Evolutionary conservation across 2,329 filamentous ascomycete genomes (phyloP).

Genomic region (Aspergillus sojae): DNA sequence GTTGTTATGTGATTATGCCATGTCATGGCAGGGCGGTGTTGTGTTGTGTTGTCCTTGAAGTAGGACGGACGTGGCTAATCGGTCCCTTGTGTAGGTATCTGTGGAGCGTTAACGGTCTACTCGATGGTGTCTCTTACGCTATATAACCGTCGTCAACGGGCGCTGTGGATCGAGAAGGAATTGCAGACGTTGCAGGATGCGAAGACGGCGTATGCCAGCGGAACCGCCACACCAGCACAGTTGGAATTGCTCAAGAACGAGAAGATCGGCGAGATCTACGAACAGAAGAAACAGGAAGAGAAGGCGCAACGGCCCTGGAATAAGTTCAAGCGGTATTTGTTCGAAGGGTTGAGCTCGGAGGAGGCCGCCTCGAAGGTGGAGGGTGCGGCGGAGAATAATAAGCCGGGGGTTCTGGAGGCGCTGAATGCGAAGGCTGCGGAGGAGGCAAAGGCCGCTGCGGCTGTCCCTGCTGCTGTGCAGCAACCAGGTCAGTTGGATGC

Average conservation of each 20-base stretch:
- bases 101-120: constrained; percentile 63
- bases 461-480: constrained; percentile 7
- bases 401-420: constrained; percentile 37
- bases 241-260: constrained; percentile 49
- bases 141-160: constrained; percentile 67
- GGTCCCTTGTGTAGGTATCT: constrained; percentile 52
- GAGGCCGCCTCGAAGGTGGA: constrained; percentile 23
- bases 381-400: constrained; percentile 19
- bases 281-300: constrained; percentile 42
- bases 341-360: constrained; percentile 42
- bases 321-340: constrained; percentile 41
- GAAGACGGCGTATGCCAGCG: constrained; percentile 43
- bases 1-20: not conserved
- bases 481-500: constrained; percentile 36
- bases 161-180: constrained; percentile 61
- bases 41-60: not conserved
- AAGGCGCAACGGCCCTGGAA: constrained; percentile 43
- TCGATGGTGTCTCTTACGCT: constrained; percentile 67
- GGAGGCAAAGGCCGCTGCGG: constrained; percentile 22
- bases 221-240: constrained; percentile 44
- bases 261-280: constrained; percentile 45
- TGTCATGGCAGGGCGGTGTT: not conserved
- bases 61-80: constrained; percentile 7
- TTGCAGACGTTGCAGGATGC: constrained; percentile 46
- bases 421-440: constrained; percentile 38